Conservation (phyloP, 371 early-diverging fungal species). For the Mucor velutinosus region DNA sequence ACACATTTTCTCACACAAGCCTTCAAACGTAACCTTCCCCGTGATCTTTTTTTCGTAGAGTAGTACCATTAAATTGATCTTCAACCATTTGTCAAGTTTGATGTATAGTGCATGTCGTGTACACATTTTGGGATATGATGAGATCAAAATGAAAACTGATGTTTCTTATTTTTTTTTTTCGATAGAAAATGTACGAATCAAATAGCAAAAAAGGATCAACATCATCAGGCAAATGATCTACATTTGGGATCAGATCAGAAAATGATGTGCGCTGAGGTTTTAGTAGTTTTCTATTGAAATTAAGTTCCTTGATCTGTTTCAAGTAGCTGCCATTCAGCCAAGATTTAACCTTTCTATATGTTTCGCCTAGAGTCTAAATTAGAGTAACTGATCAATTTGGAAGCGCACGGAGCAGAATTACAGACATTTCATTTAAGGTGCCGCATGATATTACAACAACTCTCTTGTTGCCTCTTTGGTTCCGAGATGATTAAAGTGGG, state of each 20-base stretch:
- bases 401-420: conserved; percentile 23
- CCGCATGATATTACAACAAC: conserved; percentile 1
- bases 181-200: background rate
- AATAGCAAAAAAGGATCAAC: background rate
- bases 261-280: background rate
- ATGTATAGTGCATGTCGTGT: background rate
- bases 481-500: conserved; percentile 3
- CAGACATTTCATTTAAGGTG: conserved; percentile 6
- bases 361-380: background rate
- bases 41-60: background rate
- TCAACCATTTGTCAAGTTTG: conserved; percentile 9
- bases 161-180: background rate
- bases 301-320: background rate
- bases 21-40: conserved; percentile 7
- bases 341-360: background rate
- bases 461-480: background rate
- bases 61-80: conserved; percentile 3
- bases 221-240: background rate
- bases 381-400: background rate
- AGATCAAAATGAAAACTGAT: background rate
- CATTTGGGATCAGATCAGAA: background rate
- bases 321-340: background rate
- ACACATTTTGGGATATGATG: background rate
- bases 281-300: background rate
- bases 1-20: conserved; percentile 1